phyloP scores from a whole-genome alignment of 306 rosid species.

The Aeschynomene evenia region DNA sequence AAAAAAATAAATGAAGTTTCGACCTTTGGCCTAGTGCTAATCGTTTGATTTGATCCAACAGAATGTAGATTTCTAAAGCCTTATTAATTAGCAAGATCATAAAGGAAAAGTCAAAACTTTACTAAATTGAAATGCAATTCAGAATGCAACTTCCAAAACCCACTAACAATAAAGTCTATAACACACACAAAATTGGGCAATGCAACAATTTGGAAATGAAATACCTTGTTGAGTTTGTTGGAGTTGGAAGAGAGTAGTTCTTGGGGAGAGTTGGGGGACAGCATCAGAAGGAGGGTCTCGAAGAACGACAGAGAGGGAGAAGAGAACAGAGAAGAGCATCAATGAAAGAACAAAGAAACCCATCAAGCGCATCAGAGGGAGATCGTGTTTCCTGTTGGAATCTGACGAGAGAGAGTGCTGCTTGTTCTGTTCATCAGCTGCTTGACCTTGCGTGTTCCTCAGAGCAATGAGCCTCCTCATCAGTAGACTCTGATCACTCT shows the following conservation, averaged over 20 bases:
- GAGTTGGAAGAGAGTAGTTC: conserved; percentile 23
- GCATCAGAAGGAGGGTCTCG: conserved; percentile 80
- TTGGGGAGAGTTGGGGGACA: conserved; percentile 32
- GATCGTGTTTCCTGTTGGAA: not conserved
- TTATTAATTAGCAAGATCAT: no score
- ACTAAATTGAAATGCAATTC: no score
- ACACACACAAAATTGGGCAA: not conserved
- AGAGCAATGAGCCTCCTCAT: conserved; percentile 53
- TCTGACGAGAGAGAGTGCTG: conserved; percentile 23
- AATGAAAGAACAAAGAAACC: conserved; percentile 56
- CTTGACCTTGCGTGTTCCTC: conserved; percentile 33
- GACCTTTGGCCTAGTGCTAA: no score
- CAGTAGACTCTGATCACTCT: conserved; percentile 4
- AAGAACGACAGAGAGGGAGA: conserved; percentile 69
- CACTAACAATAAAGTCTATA: not conserved
- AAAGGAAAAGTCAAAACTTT: no score
- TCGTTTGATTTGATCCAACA: no score
- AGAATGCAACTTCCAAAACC: not conserved
- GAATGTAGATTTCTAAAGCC: no score
- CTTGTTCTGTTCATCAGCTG: conserved; percentile 23
- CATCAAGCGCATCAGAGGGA: conserved; percentile 52
- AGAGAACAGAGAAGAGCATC: conserved; percentile 67
- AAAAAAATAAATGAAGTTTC: no score
- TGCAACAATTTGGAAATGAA: not conserved
- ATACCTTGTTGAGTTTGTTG: conserved; percentile 46